These are phyloP conservation scores for Coelastrella sp. DNA, from an alignment of 139 green algal genomes.

Conservation along the genomic window DNA sequence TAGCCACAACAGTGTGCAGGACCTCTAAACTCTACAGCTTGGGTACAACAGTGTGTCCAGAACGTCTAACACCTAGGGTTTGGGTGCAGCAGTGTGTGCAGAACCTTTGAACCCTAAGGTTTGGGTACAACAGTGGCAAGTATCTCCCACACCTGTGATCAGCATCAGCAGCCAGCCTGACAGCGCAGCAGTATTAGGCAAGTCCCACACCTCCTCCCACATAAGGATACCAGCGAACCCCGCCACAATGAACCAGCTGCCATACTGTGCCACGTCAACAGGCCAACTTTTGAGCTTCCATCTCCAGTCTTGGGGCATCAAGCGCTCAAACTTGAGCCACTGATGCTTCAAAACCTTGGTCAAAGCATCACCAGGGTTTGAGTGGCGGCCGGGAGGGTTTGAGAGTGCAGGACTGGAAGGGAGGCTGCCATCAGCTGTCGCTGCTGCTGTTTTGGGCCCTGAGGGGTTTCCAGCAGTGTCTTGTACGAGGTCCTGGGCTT, in stretches of 20 bases:
- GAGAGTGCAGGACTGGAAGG: too few species aligned
- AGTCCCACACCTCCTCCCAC: conserved; percentile 85
- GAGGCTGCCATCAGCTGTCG: background rate
- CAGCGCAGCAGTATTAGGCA: conserved; percentile 76
- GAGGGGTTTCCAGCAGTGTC: background rate
- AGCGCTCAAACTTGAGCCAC: background rate
- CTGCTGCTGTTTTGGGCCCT: background rate
- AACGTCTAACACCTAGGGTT: too few species aligned
- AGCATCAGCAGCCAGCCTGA: conserved; percentile 85
- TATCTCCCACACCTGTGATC: conserved; percentile 69
- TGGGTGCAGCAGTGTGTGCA: background rate
- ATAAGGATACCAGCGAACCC: conserved; percentile 25
- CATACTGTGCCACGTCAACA: background rate
- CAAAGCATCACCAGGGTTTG: too few species aligned
- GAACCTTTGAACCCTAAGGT: background rate
- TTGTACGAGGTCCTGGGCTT: background rate
- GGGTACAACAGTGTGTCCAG: too few species aligned
- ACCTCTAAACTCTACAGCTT: too few species aligned
- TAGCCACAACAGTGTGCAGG: too few species aligned
- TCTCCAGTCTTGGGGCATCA: background rate
- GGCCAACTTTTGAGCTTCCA: conserved; percentile 33
- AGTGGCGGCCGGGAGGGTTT: background rate
- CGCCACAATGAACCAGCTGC: background rate
- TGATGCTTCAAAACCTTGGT: background rate
- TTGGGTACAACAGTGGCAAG: background rate